Base-by-base conservation (phyloP, 371 early-diverging fungal species). In the Batkoa obscura region DNA sequence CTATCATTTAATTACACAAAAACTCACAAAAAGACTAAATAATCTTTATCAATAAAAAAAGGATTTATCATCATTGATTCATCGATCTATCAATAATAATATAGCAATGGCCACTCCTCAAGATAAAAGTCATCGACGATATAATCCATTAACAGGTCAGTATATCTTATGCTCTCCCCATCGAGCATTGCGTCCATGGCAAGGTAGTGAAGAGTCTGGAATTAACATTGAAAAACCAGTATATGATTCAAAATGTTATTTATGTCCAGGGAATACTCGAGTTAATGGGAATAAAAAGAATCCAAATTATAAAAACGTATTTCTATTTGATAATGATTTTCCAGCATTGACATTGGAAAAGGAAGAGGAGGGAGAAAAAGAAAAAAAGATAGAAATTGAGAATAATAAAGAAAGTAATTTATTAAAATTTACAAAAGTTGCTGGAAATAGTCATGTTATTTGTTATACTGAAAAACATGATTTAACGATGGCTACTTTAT, bases 81-180 rank as follows among this genome's bases (percentile, higher is more conserved):
- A 23, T 23, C 23, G 23, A 23, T 23, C 23, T 23, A 0, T 23
- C 23, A 23, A 23, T 23, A 23, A 23, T 23, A 23, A 23, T 23
- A 23, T 23, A 23, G 0, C 23, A 23, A 23, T 23, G 23, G 23
- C 23, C 23, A 23, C 23, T 23, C 23, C 23, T 23, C 23, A 63
- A n/a, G 72, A 79, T 50, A 82, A 89, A 59, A 82, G 88, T 33
- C 92, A 91, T 64, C 74, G 84, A 36, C 80, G 95, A 3, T 86
- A 73, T 73, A 94, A 94, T 62, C 92, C 93, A 17, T 67, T 94
- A 55, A 83, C 83, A 1, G 71, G 77, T 50, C 72, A 84, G 0
- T 94, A 92, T 92, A 86, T 93, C 12, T 73, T 93, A 23, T 88
- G 89, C 65, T 92, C 92, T 6, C 95, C 95, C 10, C 95, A 95